Base-by-base conservation (phyloP, 371 early-diverging fungal genomes). In the Rhizopus delemar region DNA sequence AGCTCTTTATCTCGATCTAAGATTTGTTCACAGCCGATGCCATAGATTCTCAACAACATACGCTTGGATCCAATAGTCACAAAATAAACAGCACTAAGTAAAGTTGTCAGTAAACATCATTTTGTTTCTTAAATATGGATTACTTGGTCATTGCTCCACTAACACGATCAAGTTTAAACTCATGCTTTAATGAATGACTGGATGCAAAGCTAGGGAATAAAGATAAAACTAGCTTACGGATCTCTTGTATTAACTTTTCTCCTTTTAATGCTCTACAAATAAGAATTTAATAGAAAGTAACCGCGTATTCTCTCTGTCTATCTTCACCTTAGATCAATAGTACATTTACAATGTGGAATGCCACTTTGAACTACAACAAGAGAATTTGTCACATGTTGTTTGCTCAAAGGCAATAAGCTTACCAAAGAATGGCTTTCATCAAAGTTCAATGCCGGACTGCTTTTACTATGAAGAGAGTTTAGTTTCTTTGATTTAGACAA, bases 101-200 rank as follows among this genome's bases (percentile, higher is more conserved):
- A 50, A 41, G 52, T 50, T 13, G 16, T 46, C n/a, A 15, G 3
- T 48, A 36, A 8, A 7, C 22, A 16, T 11, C 53, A 46, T 50
- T 34, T 12, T 5, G 12, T 13, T 1, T 31, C 33, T 12, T 28
- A 41, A 16, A 15, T 28, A 8, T 12, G 3, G 48, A 59, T 68
- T 73, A 73, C 74, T 95, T 95, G 62, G 95, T 93, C 81, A 94
- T 71, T 2, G 95, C 95, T 8, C 94, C 94, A 65, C 88, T 88
- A 55, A 95, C 77, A 13, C 91, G 82, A 1, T 71, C 64, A 5
- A 92, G 58, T 0, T 59, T 15, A 8, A 90, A 34, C 0, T 73
- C 59, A 32, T 74, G 45, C 12, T 48, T 67, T 60, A 36, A 69
- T 56, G 32, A 62, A 5, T 48, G 48, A 8, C 11, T 38, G 8